Evolutionary conservation across 176 grass and related monocot genomes (phyloP), one percentile per base, ranked within the genome.

Genomic region (Juncus effusus): DNA sequence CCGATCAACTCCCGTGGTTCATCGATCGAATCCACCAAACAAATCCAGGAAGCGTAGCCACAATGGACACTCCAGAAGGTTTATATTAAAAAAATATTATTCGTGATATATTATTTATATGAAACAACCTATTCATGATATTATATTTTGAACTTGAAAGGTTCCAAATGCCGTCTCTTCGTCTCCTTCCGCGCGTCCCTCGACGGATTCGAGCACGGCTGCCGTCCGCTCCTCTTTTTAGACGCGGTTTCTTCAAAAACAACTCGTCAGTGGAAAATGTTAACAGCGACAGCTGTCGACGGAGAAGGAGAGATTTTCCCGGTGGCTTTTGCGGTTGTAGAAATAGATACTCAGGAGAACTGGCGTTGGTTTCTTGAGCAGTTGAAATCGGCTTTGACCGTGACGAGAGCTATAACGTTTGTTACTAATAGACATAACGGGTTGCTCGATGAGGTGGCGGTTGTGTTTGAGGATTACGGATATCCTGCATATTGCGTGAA

Each of bases 301-400:
- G 83, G 94, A 41, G 79, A 89, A 61, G 82, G 81, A 4, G 80
- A 91, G 51, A 76, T 89, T 13, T 89, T 89, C 61, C 94, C 88
- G 58, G 88, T 97, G 77, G 94, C 88, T 40, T 86, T 97, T 55
- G 59, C 83, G 76, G 85, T 97, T 65, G 85, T 99, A 44, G 88
- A 99, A 62, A 62, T 64, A 3, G 85, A 78, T 65, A 76, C 60
- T 12, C 72, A 40, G 63, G 88, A 89, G 67, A 89, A 91, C 70
- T 93, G 94, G 94, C 75, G 72, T 64, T 99, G 94, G 88, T 99
- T 99, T 83, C 80, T 99, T 0, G 67, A 85, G 63, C 88, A 99
- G 59, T 70, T 99, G 65, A 93, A 87, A 69, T 89, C 80, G 74
- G 84, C 85, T 47, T 42, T 99, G 36, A 74, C 78, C 0, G 15